A percentile compares a stretch with the other conserved stretches of the same genome.
These are phyloP conservation scores for Brassica balearica DNA, from an alignment of 441 rosid species.

Conservation along the genomic window DNA sequence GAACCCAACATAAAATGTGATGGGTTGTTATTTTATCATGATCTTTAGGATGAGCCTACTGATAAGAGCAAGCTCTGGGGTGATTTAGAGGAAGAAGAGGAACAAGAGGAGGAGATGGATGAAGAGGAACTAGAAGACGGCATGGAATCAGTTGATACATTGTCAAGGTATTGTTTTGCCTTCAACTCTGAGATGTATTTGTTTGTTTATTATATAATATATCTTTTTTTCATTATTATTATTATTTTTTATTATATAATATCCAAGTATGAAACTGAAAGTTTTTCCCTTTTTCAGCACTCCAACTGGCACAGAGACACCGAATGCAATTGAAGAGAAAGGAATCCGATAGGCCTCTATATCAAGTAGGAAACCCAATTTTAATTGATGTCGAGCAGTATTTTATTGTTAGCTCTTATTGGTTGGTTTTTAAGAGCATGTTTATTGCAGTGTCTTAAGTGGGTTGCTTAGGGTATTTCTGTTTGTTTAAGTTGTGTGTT, in stretches of 20 bases:
- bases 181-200: background rate
- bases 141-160: background rate
- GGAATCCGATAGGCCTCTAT: conserved; percentile 89
- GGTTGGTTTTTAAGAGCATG: background rate
- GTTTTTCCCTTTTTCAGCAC: conserved; percentile 57
- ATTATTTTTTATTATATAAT: background rate
- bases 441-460: too few species aligned
- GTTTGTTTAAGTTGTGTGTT: background rate
- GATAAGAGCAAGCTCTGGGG: conserved; percentile 99
- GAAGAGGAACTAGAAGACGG: conserved; percentile 68
- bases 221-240: too few species aligned
- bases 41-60: conserved; percentile 89
- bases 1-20: background rate
- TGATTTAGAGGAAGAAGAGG: conserved; percentile 98
- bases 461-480: too few species aligned
- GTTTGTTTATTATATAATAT: conserved; percentile 7
- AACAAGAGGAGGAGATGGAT: conserved; percentile 84
- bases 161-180: conserved; percentile 42
- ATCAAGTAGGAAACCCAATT: conserved; percentile 66
- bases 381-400: background rate
- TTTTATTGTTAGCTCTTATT: background rate
- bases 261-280: conserved; percentile 38
- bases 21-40: background rate
- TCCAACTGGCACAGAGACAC: conserved; percentile 98
- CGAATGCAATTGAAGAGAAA: conserved; percentile 91